Percentiles rank a stretch among this genome's conserved stretches.
Evolutionary conservation across 257 asterid genomes (phyloP).

Genomic region (Ajuga chamaepitys): DNA sequence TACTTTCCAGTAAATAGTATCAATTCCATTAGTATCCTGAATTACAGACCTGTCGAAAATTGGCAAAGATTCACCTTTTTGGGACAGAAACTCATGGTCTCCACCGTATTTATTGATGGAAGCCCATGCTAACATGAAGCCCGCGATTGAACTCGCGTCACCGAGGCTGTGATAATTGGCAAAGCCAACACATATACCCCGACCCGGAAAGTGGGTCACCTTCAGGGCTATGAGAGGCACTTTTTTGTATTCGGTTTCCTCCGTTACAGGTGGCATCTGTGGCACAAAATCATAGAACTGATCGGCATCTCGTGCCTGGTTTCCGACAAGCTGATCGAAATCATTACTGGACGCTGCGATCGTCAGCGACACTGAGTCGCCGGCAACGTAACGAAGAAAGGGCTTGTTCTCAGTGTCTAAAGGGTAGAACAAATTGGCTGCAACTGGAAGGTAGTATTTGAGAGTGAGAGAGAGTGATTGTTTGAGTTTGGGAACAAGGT

Average conservation of each 20-base stretch:
- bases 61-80: background rate
- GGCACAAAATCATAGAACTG: slow-evolving; percentile 36
- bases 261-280: slow-evolving; percentile 11
- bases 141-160: slow-evolving; percentile 34
- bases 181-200: slow-evolving; percentile 35
- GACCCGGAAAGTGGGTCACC: slow-evolving; percentile 34
- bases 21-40: slow-evolving; percentile 18
- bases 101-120: slow-evolving; percentile 4
- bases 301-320: slow-evolving; percentile 32
- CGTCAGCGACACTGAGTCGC: slow-evolving; percentile 31
- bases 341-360: slow-evolving; percentile 26
- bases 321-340: slow-evolving; percentile 19
- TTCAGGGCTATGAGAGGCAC: slow-evolving; percentile 34
- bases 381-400: slow-evolving; percentile 19
- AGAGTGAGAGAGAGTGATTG: slow-evolving; percentile 47
- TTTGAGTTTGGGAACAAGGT: slow-evolving; percentile 37
- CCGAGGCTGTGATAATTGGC: slow-evolving; percentile 31
- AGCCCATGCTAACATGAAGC: slow-evolving; percentile 42
- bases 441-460: slow-evolving; percentile 32
- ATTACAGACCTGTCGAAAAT: slow-evolving; percentile 13
- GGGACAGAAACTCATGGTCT: background rate
- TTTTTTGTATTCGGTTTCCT: slow-evolving; percentile 7
- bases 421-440: slow-evolving; percentile 36
- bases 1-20: slow-evolving; percentile 2
- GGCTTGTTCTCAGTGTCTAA: slow-evolving; percentile 16